These are phyloP conservation scores for Cercospora sp. DNA, from an alignment of 2,329 filamentous ascomycete species.

Conservation along the genomic window DNA sequence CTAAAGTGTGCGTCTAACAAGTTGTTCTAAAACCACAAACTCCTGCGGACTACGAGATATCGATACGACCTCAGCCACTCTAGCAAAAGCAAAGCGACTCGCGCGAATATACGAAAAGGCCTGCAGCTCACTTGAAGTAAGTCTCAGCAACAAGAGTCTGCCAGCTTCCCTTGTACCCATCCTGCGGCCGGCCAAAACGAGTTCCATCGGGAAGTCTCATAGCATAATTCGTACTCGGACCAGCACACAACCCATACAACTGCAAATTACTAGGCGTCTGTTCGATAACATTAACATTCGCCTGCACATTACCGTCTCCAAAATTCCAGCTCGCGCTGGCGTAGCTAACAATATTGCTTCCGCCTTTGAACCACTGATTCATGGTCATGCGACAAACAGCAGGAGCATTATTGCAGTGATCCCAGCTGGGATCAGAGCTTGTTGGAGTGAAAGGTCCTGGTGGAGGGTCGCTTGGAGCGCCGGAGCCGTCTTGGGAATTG, in stretches of 20 bases:
- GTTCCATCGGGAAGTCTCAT: conserved; percentile 20
- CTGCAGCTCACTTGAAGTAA: neutral
- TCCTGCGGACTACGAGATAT: neutral
- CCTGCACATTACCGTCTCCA: conserved; percentile 21
- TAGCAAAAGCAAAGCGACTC: neutral
- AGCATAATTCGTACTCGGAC: conserved; percentile 9
- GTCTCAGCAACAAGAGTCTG: conserved; percentile 17
- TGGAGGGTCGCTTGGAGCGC: conserved; percentile 24
- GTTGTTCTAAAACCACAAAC: neutral
- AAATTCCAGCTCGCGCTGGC: conserved; percentile 43
- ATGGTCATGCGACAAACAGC: conserved; percentile 37
- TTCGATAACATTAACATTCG: conserved; percentile 19
- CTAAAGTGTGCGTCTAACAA: too few species aligned
- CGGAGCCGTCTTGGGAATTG: neutral
- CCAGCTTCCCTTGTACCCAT: conserved; percentile 21
- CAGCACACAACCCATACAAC: conserved; percentile 15
- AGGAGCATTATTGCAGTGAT: conserved; percentile 21
- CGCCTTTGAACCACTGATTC: conserved; percentile 18
- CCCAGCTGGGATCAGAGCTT: conserved; percentile 33
- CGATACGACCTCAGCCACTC: neutral
- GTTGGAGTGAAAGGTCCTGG: conserved; percentile 41
- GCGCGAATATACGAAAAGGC: neutral
- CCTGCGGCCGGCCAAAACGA: conserved; percentile 10
- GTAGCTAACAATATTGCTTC: conserved; percentile 40
- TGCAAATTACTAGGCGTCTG: conserved; percentile 7